Base-by-base conservation (phyloP, 169 alveolate genomes). In the Plasmodium cynomolgi region DNA sequence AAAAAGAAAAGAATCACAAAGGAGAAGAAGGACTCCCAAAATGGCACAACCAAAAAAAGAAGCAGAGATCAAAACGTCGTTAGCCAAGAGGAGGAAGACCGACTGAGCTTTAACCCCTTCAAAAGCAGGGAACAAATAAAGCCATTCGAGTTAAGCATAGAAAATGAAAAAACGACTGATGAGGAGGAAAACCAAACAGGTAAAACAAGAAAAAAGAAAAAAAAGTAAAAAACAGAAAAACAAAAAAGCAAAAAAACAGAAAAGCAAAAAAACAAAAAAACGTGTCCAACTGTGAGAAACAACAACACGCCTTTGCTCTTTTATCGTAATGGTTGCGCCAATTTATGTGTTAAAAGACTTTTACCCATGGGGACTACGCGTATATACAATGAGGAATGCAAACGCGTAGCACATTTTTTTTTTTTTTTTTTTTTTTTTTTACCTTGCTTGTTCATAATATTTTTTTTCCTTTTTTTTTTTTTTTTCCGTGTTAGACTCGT, bases 71-170 rank as follows among this genome's bases (percentile, higher is more conserved):
- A 75, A 17, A 23, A 47, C 71, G 13, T 31, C 39, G 41, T 33
- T n/a, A 50, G n/a, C 31, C 29, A 54, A 84, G 54, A 85, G 62
- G 71, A 50, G 79, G 56, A n/a, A 31, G 75, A 85, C 39, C 9
- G 0, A 74, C 56, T 77, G 80, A 85, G 23, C 17, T 44, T 44
- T 56, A 85, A 84, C 73, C 92, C 92, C 13, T 84, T 84, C 47
- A 71, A 39, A 23, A 71, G 26, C 41, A 72, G 37, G 26, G 92
- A 84, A 31, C 29, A 33, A 37, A 71, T 84, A 39, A 84, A 71
- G 56, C 92, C 92, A 8, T 84, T 84, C 47, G 83, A 84, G 17
- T 39, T 68, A 34, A 37, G 29, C 39, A 44, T 84, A 84, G 92
- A 84, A 56, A 33, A 82, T 71, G 92, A 71, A 20, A n/a, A n/a